Base-by-base conservation (phyloP, 768 basidiomycete species). In the Podaxis sp. region DNA sequence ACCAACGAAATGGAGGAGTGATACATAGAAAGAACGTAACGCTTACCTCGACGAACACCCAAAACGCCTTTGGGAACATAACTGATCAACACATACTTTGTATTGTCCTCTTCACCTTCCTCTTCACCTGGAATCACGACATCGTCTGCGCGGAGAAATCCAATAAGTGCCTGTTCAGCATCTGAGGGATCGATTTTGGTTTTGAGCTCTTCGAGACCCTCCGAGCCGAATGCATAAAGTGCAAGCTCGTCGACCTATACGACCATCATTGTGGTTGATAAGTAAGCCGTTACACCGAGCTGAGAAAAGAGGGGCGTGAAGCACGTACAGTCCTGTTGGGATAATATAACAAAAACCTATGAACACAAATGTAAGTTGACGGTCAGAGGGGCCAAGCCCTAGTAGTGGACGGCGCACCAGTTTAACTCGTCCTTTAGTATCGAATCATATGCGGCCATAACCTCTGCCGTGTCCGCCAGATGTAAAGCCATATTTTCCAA, bases 191-290 rank as follows among this genome's bases (percentile, higher is more conserved):
- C 61, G 13, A 83, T 72, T 61, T 72, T 78, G 52, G 73, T 76
- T 65, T 84, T 83, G 61, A 84, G 68, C 59, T 83, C 81, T 39
- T 76, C 72, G 24, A 84, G 73, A 13, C 81, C 82, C 12, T 77
- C 73, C 11, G 66, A 65, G 15, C 82, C 82, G 44, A 74, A 75
- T 24, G 75, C 77, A 66, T 76, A 69, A 11, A 83, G 66, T 17
- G 72, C 73, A 54, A 82, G 70, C 46, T 78, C 75, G 60, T 82
- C 79, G 19, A 69, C 68, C 77, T 81, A 61, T 46, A 6, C 12
- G 15, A 46, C 44, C n/a, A 44, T 7, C 44, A 44, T 15, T 17
- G 3, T n/a, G 44, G 15, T n/a, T 46, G 19, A 51, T 5, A 9
- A 12, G 24, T 51, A 17, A 44, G 33, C 24, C 24, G 3, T 28